These are phyloP conservation scores for Phyllachora maydis DNA, from an alignment of 2,329 filamentous ascomycete genomes.

Conservation along the genomic window DNA sequence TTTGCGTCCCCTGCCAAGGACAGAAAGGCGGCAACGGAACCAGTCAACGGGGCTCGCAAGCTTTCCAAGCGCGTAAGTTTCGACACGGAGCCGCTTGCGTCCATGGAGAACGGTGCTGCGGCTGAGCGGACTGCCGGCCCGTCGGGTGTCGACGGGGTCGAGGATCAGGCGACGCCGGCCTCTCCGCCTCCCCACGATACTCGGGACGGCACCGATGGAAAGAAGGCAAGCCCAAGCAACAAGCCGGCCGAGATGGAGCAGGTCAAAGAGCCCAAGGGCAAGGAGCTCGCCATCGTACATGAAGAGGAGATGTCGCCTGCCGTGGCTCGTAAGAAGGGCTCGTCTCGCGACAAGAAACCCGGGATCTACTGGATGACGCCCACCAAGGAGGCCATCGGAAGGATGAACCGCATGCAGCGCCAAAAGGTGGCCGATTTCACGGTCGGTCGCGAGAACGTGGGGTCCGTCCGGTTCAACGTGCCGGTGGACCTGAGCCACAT, in stretches of 20 bases:
- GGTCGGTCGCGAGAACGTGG: slow-evolving; percentile 66
- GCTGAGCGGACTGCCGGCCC: too few species aligned
- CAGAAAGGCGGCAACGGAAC: slow-evolving; percentile 18
- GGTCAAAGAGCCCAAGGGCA: slow-evolving; percentile 47
- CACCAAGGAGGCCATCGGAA: slow-evolving; percentile 49
- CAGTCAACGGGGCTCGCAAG: slow-evolving; percentile 22
- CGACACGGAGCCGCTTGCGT: slow-evolving; percentile 40
- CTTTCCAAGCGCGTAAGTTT: slow-evolving; percentile 84
- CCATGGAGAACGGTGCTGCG: slow-evolving; percentile 15
- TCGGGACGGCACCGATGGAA: too few species aligned
- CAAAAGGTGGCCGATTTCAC: slow-evolving; percentile 54
- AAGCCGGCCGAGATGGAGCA: slow-evolving; percentile 43
- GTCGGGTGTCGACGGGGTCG: too few species aligned
- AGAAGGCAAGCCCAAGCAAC: slow-evolving; percentile 3
- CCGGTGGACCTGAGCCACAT: slow-evolving; percentile 67
- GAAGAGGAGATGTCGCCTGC: slow-evolving; percentile 37
- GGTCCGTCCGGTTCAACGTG: slow-evolving; percentile 61
- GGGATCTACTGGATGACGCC: slow-evolving; percentile 70
- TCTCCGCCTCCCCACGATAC: slow-evolving; percentile 25
- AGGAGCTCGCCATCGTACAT: slow-evolving; percentile 59
- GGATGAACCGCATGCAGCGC: slow-evolving; percentile 63
- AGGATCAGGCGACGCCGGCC: slow-evolving; percentile 16
- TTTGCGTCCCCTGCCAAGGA: slow-evolving; percentile 40
- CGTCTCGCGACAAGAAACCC: slow-evolving; percentile 16
- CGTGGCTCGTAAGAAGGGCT: slow-evolving; percentile 15